These are phyloP conservation scores for Tylopilus balloui DNA, from an alignment of 768 basidiomycete genomes.

Conservation along the genomic window DNA sequence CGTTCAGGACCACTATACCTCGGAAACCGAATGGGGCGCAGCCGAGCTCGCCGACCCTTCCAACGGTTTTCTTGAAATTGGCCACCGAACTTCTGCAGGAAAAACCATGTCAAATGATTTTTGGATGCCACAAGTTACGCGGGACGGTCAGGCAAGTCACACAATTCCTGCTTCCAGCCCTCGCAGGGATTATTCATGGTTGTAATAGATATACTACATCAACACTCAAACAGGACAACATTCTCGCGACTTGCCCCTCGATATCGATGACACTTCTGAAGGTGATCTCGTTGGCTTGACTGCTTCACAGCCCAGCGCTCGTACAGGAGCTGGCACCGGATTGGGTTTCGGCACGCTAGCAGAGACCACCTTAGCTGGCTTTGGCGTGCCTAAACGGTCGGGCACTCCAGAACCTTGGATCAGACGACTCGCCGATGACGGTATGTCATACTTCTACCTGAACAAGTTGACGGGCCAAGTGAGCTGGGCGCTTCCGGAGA, in stretches of 20 bases:
- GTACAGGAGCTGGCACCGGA: constrained; percentile 50
- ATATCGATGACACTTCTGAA: constrained; percentile 62
- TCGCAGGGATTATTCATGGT: neutral
- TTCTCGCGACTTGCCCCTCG: constrained; percentile 78
- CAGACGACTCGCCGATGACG: constrained; percentile 75
- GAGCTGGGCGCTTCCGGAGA: constrained; percentile 66
- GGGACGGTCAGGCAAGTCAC: constrained; percentile 71
- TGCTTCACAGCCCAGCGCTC: constrained; percentile 49
- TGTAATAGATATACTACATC: constrained; percentile 84
- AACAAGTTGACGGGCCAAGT: constrained; percentile 67
- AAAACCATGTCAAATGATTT: constrained; percentile 59
- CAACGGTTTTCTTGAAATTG: constrained; percentile 34
- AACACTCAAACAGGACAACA: constrained; percentile 85
- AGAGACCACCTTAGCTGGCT: constrained; percentile 45
- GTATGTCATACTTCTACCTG: constrained; percentile 71
- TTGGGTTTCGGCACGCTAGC: constrained; percentile 40
- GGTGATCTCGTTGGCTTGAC: constrained; percentile 58
- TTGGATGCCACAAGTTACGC: constrained; percentile 86
- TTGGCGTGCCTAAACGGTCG: constrained; percentile 55
- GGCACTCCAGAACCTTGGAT: constrained; percentile 82
- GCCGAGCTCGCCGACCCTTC: constrained; percentile 32
- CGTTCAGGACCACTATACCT: constrained; percentile 25
- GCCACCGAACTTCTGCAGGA: constrained; percentile 25
- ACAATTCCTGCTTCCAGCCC: neutral
- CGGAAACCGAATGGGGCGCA: constrained; percentile 47